Conservation (phyloP, 805 yeast genomes). For the Saccharomycopsis schoenii region DNA sequence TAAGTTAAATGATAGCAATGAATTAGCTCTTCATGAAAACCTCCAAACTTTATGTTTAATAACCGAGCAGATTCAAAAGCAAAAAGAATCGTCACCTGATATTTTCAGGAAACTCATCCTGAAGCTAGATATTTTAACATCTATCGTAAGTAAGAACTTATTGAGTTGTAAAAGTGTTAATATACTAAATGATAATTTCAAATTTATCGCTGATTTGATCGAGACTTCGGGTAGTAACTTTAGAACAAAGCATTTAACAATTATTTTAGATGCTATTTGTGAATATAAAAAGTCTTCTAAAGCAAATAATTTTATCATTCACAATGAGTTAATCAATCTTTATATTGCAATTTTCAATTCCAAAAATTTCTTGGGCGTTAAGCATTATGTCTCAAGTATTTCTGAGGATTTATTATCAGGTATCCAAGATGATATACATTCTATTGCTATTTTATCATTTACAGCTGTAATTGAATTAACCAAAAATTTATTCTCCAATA, state of each 20-base stretch:
- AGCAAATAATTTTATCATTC: conserved; percentile 3
- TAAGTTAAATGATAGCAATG: conserved; percentile 12
- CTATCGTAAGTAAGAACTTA: conserved; percentile 1
- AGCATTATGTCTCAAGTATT: conserved; percentile 1
- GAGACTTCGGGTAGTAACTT: conserved; percentile 1
- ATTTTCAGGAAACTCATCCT: background rate
- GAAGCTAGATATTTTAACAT: background rate
- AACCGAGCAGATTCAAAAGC: background rate
- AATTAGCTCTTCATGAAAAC: conserved; percentile 11
- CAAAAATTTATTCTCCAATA: conserved; percentile 4
- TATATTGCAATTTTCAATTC: conserved; percentile 7
- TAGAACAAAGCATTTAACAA: conserved; percentile 2
- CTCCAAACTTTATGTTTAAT: conserved; percentile 7
- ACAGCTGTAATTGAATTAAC: conserved; percentile 1
- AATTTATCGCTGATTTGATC: conserved; percentile 4
- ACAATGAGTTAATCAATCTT: conserved; percentile 9
- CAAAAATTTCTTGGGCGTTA: conserved; percentile 12
- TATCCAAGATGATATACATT: conserved; percentile 1
- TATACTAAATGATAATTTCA: conserved; percentile 4
- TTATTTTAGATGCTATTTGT: conserved; percentile 3
- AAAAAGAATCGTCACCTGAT: background rate
- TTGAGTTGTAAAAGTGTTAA: conserved; percentile 1
- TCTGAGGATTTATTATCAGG: conserved; percentile 7
- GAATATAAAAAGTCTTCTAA: background rate
- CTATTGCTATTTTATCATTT: conserved; percentile 1